These are phyloP conservation scores for Saccharomyces hybrid DNA, from an alignment of 1,139 yeast genomes.

Conservation along the genomic window DNA sequence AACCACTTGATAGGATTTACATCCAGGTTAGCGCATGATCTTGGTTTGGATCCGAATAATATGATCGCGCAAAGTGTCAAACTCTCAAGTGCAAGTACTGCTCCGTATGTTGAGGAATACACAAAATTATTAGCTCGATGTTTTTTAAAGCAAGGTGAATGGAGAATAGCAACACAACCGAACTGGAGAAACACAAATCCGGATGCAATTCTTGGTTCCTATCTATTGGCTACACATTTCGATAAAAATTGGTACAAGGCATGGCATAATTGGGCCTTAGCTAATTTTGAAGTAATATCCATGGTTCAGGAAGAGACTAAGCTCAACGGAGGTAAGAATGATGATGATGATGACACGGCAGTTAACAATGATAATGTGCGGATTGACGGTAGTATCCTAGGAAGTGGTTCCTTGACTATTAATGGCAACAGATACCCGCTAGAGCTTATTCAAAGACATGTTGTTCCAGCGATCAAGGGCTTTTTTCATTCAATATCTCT, in stretches of 20 bases:
- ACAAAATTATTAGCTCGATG: constrained; percentile 89
- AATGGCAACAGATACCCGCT: constrained; percentile 35
- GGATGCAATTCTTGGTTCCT: constrained; percentile 85
- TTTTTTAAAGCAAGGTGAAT: constrained; percentile 94
- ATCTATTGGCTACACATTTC: constrained; percentile 87
- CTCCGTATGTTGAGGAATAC: constrained; percentile 76
- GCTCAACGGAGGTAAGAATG: constrained; percentile 20
- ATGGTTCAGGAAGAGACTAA: constrained; percentile 34
- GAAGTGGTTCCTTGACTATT: constrained; percentile 18
- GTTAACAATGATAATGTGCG: neutral
- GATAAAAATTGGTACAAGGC: constrained; percentile 95
- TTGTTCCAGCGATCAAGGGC: constrained; percentile 89
- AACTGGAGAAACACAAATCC: constrained; percentile 63
- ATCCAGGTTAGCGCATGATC: constrained; percentile 79
- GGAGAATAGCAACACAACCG: constrained; percentile 80
- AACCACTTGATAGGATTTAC: constrained; percentile 84
- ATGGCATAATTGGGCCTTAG: constrained; percentile 99
- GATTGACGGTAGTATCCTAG: constrained; percentile 18
- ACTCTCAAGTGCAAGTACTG: constrained; percentile 43
- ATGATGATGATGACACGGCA: constrained; percentile 12
- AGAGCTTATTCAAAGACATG: constrained; percentile 73
- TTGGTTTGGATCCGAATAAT: constrained; percentile 74
- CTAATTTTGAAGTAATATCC: constrained; percentile 90
- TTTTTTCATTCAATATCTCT: constrained; percentile 91
- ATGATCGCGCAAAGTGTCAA: constrained; percentile 56